Conservation (phyloP, 2,329 filamentous ascomycete genomes). For the Phialocephala subalpina region DNA sequence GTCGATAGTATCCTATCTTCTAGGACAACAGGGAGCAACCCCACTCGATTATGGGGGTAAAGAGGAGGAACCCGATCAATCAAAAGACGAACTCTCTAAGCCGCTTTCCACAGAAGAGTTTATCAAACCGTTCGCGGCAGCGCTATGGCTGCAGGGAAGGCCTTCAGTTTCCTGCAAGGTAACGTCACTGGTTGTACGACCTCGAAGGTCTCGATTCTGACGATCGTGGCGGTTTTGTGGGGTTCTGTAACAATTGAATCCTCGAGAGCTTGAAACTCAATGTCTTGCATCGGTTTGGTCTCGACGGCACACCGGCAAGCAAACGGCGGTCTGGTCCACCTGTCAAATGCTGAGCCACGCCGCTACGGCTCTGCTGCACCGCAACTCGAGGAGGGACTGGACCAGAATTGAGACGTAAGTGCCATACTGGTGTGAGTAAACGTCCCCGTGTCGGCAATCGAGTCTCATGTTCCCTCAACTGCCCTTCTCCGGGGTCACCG, state of each 20-base stretch:
- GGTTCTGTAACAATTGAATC: slow-evolving; percentile 15
- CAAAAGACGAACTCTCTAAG: background rate
- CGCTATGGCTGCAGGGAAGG: background rate
- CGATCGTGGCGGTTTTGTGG: background rate
- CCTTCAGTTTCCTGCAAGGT: background rate
- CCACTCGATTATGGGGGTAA: background rate
- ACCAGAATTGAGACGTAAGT: background rate
- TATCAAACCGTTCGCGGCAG: background rate
- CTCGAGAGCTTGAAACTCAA: slow-evolving; percentile 25
- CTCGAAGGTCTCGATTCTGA: background rate
- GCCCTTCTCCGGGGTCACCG: background rate
- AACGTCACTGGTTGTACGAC: slow-evolving; percentile 5
- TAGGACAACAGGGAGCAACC: too few species aligned
- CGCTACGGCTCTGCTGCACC: background rate
- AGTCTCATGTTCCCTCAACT: background rate
- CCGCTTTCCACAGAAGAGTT: background rate
- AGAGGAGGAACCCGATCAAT: background rate
- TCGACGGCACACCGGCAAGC: background rate
- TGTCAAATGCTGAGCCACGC: background rate
- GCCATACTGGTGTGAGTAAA: background rate
- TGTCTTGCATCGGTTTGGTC: background rate
- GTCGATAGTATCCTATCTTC: too few species aligned
- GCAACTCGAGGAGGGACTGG: background rate
- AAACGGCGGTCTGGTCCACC: background rate
- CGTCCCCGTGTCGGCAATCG: background rate